Percentiles rank a stretch among this genome's conserved stretches.
Conservation (phyloP, 768 basidiomycete genomes). For the Tricholoma hemisulphureum region DNA sequence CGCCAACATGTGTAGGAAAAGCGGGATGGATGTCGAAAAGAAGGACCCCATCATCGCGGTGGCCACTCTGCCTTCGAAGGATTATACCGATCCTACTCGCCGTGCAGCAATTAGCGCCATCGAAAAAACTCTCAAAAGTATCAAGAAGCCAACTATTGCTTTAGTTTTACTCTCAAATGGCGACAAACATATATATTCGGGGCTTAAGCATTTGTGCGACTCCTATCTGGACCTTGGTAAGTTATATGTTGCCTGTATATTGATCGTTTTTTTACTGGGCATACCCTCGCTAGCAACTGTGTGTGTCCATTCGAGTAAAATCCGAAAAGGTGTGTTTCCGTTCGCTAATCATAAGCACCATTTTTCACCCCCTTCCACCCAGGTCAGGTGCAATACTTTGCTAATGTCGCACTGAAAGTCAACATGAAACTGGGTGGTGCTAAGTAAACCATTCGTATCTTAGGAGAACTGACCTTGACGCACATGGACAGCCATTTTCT, state of each 20-base stretch:
- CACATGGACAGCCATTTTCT: constrained; percentile 38
- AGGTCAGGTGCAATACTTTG: constrained; percentile 70
- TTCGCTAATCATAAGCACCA: constrained; percentile 24
- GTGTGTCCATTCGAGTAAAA: constrained; percentile 71
- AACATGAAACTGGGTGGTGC: constrained; percentile 83
- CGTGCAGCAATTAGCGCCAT: constrained; percentile 47
- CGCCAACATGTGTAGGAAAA: constrained; percentile 55
- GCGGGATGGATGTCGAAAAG: constrained; percentile 56
- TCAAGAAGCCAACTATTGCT: constrained; percentile 53
- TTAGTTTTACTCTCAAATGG: constrained; percentile 65
- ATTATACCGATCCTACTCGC: constrained; percentile 55
- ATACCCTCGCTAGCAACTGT: constrained; percentile 47
- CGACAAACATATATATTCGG: constrained; percentile 76
- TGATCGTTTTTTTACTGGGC: background rate
- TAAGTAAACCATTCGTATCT: constrained; percentile 46
- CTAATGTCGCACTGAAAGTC: constrained; percentile 79
- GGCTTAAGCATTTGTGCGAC: constrained; percentile 73
- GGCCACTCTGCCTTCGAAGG: constrained; percentile 51
- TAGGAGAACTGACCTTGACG: constrained; percentile 4
- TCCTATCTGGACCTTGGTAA: constrained; percentile 56
- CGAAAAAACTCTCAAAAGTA: constrained; percentile 35
- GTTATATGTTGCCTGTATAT: constrained; percentile 9
- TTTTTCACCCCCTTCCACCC: constrained; percentile 21
- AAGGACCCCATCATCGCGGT: constrained; percentile 36
- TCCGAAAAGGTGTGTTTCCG: constrained; percentile 51